These are phyloP conservation scores for Stagonosporopsis rhizophila DNA, from an alignment of 2,329 filamentous ascomycete species.

Conservation along the genomic window DNA sequence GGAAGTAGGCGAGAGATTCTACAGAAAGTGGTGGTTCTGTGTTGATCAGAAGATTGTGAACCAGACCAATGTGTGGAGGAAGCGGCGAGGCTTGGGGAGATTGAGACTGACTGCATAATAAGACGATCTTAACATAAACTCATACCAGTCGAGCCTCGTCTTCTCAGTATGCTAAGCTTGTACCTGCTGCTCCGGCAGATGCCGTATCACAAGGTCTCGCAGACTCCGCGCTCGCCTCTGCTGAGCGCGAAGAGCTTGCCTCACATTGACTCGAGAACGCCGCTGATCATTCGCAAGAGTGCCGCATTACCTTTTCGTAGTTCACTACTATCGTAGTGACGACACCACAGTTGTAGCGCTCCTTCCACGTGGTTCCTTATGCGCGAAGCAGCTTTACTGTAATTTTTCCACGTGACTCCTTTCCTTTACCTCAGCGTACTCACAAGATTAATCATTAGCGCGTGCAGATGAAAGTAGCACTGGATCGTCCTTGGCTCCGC, in stretches of 20 bases:
- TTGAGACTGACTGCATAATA: conserved; percentile 20
- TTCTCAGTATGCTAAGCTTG: neutral
- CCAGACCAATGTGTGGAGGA: conserved; percentile 61
- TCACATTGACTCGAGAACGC: too few relatives aligned
- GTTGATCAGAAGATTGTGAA: conserved; percentile 63
- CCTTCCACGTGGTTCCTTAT: neutral
- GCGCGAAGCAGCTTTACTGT: neutral
- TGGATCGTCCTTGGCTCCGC: neutral
- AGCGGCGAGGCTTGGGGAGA: conserved; percentile 52
- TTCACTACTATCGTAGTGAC: neutral
- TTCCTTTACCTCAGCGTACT: neutral
- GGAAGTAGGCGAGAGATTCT: conserved; percentile 66
- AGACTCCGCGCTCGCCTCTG: neutral
- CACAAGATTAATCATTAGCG: neutral
- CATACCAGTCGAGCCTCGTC: neutral
- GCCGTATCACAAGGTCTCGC: neutral
- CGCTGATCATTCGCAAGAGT: too few relatives aligned
- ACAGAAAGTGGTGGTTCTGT: conserved; percentile 67
- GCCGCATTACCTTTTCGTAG: too few relatives aligned
- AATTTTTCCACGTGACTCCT: neutral
- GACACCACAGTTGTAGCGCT: neutral
- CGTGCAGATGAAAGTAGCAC: too few relatives aligned
- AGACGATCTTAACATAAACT: neutral
- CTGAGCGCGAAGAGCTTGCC: too few relatives aligned
- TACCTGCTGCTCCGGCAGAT: neutral